Evolutionary conservation across 257 asterid genomes (phyloP), one percentile per base, ranked within the genome.

Genomic region (Solanum microdontum): DNA sequence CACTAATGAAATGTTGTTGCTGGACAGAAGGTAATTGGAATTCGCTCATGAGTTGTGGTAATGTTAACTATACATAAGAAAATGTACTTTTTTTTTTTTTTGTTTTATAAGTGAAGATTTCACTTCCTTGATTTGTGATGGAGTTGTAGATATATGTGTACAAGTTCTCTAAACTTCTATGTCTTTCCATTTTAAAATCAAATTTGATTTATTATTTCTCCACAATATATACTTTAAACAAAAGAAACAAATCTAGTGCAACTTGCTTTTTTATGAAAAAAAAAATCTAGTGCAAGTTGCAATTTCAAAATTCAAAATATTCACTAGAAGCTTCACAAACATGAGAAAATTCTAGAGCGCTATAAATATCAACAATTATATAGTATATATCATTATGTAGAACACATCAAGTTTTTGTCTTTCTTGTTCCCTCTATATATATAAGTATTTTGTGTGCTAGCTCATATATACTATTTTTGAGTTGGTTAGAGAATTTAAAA

Each of bases 251-350:
- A 40, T 19, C 8, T 33, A 70, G 87, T 55, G 62, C 76, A 48
- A 45, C 21, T 70, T 87, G 68, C 34, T 36, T 8, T 37, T n/a
- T 55, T 23, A 84, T 37, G 62, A 21, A 37, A 60, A 23, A 30
- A 34, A 9, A 30, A 51, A 72, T 51, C 19, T n/a, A 87, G 58
- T 40, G 39, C 32, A 33, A 76, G 51, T 72, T 72, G 75, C 32
- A 34, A 19, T 2, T 32, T 19, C 10, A 83, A 51, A 48, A 62
- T 40, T 69, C 87, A 80, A 76, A 83, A n/a, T 37, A 73, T 74
- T 43, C 48, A 73, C 90, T 79, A 91, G 88, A 51, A 36, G 72
- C 90, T 77, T 90, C 87, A 82, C 26, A 12, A 88, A 82, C 68
- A 83, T 74, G 77, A 51, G 23, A 91, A 77, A 40, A 24, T 40